phyloP scores from a whole-genome alignment of 257 asterid species.

The Jacaranda copaia region DNA sequence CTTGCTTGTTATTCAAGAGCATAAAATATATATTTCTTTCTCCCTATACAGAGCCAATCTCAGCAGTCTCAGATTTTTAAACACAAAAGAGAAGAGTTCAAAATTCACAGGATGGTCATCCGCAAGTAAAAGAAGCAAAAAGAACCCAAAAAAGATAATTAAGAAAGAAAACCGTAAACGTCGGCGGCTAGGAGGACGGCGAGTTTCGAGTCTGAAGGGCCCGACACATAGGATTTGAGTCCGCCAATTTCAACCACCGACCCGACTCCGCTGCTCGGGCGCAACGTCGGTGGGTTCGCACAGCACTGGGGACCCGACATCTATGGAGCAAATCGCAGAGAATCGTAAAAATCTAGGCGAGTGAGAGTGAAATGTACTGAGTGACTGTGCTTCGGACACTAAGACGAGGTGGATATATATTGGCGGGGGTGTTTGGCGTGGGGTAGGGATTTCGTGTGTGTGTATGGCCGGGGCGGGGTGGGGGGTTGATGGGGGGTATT shows the following conservation, averaged over 20 bases:
- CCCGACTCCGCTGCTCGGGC: slow-evolving; percentile 58
- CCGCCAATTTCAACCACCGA: slow-evolving; percentile 52
- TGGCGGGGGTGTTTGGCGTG: too few species aligned
- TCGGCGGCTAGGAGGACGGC: slow-evolving; percentile 64
- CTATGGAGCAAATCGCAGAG: background rate
- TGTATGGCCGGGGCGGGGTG: too few species aligned
- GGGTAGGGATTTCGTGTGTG: too few species aligned
- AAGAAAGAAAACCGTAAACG: slow-evolving; percentile 44
- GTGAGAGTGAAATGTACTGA: background rate
- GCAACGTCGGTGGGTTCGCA: slow-evolving; percentile 63
- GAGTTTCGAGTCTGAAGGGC: slow-evolving; percentile 49
- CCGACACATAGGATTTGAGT: slow-evolving; percentile 53
- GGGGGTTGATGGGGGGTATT: too few species aligned
- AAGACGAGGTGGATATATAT: background rate
- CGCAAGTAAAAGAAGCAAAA: background rate
- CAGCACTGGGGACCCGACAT: slow-evolving; percentile 72
- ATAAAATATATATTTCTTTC: too few species aligned
- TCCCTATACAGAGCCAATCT: too few species aligned
- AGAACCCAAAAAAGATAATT: background rate
- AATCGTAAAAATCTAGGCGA: background rate
- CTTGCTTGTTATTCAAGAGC: background rate
- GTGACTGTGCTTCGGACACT: background rate
- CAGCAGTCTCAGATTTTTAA: background rate
- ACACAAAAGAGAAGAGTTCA: background rate
- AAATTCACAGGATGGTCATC: background rate